A percentile compares a stretch with the other conserved stretches of the same genome.
Conservation (phyloP, 805 yeast species). For the Yamadazyma akitaensis region DNA sequence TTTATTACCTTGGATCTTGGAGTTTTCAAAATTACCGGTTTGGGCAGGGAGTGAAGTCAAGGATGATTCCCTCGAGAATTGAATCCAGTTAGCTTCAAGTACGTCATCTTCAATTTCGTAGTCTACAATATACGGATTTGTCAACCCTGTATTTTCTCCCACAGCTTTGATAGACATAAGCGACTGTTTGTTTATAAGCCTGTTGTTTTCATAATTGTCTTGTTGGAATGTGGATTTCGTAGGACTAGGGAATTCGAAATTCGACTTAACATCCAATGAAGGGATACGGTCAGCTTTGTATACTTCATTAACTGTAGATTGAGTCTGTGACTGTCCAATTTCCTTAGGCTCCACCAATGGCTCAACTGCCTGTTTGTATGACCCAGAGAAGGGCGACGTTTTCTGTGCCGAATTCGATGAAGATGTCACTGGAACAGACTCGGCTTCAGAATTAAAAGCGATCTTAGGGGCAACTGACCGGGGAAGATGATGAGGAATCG, state of each 20-base stretch:
- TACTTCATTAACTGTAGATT: not conserved
- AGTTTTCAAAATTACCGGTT: not conserved
- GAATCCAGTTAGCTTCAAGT: conserved; percentile 25
- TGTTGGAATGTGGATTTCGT: conserved; percentile 2
- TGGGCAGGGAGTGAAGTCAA: conserved; percentile 6
- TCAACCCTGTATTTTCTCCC: conserved; percentile 3
- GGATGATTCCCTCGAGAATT: conserved; percentile 20
- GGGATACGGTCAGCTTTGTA: conserved; percentile 5
- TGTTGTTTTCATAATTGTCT: conserved; percentile 5
- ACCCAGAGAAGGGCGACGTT: not conserved
- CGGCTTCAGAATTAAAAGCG: no score
- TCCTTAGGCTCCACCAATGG: no score
- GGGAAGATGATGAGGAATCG: not conserved
- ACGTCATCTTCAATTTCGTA: conserved; percentile 6
- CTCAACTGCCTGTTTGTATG: not conserved
- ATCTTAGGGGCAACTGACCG: no score
- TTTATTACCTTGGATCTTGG: not conserved
- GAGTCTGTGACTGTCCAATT: no score
- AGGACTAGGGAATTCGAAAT: conserved; percentile 27
- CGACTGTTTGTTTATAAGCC: not conserved
- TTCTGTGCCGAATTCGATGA: not conserved
- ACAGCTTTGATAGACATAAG: conserved; percentile 4
- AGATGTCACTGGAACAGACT: not conserved
- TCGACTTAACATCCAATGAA: conserved; percentile 25
- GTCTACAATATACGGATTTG: conserved; percentile 1